Percentiles rank a stretch among this genome's conserved stretches.
Evolutionary conservation across 306 rosid genomes (phyloP).

Genomic region (Malus domestica): DNA sequence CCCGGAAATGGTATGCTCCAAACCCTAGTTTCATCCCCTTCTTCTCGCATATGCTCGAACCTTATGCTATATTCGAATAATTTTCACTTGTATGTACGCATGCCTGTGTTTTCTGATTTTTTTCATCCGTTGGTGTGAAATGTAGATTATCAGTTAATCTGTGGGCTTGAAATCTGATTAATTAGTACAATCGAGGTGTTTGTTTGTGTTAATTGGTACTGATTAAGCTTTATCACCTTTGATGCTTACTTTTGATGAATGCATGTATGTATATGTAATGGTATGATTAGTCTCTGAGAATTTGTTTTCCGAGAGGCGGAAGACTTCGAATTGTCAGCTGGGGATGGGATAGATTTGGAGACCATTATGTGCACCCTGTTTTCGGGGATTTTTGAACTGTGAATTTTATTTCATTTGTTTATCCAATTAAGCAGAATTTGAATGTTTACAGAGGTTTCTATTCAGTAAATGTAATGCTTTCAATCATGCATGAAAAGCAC

Average conservation of each 20-base stretch:
- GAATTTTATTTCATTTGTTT: background rate
- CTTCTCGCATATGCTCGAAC: background rate
- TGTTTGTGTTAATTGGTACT: background rate
- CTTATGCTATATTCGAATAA: background rate
- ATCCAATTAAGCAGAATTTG: background rate
- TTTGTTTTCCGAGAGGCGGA: background rate
- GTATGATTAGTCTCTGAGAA: background rate
- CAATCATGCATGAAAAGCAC: background rate
- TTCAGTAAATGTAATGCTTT: background rate
- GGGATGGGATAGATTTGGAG: background rate
- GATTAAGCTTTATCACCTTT: background rate
- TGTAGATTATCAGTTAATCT: background rate
- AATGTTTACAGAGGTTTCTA: background rate
- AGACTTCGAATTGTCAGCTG: background rate
- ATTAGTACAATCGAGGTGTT: background rate
- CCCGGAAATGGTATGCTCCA: background rate
- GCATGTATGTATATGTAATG: background rate
- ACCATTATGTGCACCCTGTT: background rate
- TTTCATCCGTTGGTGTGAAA: background rate
- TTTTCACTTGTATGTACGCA: background rate
- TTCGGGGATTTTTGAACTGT: background rate
- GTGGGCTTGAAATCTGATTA: background rate
- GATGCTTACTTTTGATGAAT: background rate
- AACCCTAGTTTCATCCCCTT: background rate
- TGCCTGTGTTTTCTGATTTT: background rate